Conservation (phyloP, 768 basidiomycete species). For the Exsudoporus frostii region DNA sequence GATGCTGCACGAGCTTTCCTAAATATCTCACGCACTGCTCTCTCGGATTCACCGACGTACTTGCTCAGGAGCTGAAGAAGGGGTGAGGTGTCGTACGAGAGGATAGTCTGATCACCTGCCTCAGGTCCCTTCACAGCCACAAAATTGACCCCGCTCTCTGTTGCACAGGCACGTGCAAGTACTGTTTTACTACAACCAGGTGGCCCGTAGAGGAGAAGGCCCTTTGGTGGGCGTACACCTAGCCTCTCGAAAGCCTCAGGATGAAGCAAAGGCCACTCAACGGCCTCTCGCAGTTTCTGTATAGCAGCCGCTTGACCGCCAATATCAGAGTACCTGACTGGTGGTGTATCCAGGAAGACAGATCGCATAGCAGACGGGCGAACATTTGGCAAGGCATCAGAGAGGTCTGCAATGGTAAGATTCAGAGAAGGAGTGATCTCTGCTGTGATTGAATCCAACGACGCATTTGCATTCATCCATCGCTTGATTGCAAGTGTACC, state of each 20-base stretch:
- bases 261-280: conserved; percentile 94
- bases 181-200: conserved; percentile 98
- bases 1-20: conserved; percentile 91
- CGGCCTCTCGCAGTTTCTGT: conserved; percentile 81
- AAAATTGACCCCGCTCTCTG: conserved; percentile 93
- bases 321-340: conserved; percentile 81
- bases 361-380: conserved; percentile 95
- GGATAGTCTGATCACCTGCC: conserved; percentile 42
- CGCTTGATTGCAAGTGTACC: conserved; percentile 90
- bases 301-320: conserved; percentile 84
- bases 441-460: conserved; percentile 5
- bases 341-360: conserved; percentile 82
- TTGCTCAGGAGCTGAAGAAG: conserved; percentile 82
- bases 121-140: conserved; percentile 97
- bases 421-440: conserved; percentile 29
- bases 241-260: conserved; percentile 83
- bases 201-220: conserved; percentile 89
- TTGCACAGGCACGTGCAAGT: conserved; percentile 87
- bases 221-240: conserved; percentile 85
- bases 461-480: conserved; percentile 44
- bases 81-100: background rate
- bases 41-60: conserved; percentile 96
- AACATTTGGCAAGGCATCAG: conserved; percentile 68
- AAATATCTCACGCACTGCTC: conserved; percentile 93
- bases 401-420: conserved; percentile 61